Percentiles rank a stretch among this genome's conserved stretches.
These are phyloP conservation scores for Camillea tinctor DNA, from an alignment of 2,329 filamentous ascomycete genomes.

Conservation along the genomic window DNA sequence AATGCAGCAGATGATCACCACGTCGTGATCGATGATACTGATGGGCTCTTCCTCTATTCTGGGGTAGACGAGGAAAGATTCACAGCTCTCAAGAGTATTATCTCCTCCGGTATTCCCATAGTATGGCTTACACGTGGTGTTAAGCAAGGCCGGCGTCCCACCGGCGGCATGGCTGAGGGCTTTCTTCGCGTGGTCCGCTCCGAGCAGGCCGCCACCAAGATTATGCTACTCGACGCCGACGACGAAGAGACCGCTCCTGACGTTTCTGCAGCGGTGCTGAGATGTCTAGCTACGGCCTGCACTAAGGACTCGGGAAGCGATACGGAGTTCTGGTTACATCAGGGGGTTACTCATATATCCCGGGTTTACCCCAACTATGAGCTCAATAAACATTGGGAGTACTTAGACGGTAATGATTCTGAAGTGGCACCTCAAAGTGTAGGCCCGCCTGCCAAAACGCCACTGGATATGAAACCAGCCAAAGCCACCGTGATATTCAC, in stretches of 20 bases:
- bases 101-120: conserved; percentile 14
- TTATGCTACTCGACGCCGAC: conserved; percentile 21
- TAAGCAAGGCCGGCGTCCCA: conserved; percentile 14
- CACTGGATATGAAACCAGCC: no score
- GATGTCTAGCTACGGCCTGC: conserved; percentile 5
- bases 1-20: conserved; percentile 1
- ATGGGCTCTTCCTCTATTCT: no score
- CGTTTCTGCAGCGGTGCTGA: conserved; percentile 8
- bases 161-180: conserved; percentile 22
- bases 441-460: background rate
- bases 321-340: conserved; percentile 26
- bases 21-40: conserved; percentile 21
- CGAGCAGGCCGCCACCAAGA: conserved; percentile 22
- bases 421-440: conserved; percentile 7
- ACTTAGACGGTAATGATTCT: conserved; percentile 1
- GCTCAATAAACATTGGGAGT: conserved; percentile 5
- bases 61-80: conserved; percentile 8
- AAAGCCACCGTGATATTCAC: no score
- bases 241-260: conserved; percentile 7
- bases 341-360: conserved; percentile 14
- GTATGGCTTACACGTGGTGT: conserved; percentile 25
- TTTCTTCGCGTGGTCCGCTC: conserved; percentile 28
- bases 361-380: conserved; percentile 11
- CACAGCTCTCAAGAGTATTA: conserved; percentile 14
- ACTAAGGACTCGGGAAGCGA: conserved; percentile 24